Percentiles rank a stretch among this genome's conserved stretches.
Conservation (phyloP, 73 alveolate species). For the Paramecium octaurelia region DNA sequence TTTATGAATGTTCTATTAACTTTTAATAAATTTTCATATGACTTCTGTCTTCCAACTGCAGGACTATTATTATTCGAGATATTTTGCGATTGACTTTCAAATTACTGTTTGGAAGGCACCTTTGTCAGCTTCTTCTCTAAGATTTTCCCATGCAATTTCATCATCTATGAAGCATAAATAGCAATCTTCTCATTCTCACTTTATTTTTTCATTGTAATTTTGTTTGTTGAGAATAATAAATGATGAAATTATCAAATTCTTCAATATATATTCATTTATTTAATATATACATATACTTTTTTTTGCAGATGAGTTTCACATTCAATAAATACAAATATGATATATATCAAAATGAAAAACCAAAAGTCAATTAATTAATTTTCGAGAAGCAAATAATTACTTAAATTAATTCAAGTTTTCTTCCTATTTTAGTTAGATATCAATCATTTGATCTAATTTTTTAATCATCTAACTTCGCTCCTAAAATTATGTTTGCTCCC, state of each 20-base stretch:
- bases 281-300: neutral
- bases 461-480: slow-evolving; percentile 15
- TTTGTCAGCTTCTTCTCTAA: slow-evolving; percentile 14
- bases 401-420: slow-evolving; percentile 8
- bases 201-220: neutral
- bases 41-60: slow-evolving; percentile 23
- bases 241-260: neutral
- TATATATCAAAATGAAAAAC: neutral
- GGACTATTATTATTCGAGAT: slow-evolving; percentile 53
- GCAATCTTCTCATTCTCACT: slow-evolving; percentile 42
- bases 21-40: slow-evolving; percentile 27
- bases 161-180: slow-evolving; percentile 22
- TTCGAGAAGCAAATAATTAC: slow-evolving; percentile 27
- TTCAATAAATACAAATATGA: neutral
- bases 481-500: neutral
- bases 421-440: neutral
- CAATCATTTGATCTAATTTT: slow-evolving; percentile 11
- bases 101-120: neutral
- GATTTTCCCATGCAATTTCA: slow-evolving; percentile 18
- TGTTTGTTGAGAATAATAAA: neutral
- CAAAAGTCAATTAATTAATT: neutral
- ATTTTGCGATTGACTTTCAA: slow-evolving; percentile 32
- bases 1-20: slow-evolving; percentile 38
- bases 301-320: neutral
- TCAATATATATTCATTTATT: neutral